These are phyloP conservation scores for Dalbergia oliveri DNA, from an alignment of 306 rosid species.

Conservation along the genomic window DNA sequence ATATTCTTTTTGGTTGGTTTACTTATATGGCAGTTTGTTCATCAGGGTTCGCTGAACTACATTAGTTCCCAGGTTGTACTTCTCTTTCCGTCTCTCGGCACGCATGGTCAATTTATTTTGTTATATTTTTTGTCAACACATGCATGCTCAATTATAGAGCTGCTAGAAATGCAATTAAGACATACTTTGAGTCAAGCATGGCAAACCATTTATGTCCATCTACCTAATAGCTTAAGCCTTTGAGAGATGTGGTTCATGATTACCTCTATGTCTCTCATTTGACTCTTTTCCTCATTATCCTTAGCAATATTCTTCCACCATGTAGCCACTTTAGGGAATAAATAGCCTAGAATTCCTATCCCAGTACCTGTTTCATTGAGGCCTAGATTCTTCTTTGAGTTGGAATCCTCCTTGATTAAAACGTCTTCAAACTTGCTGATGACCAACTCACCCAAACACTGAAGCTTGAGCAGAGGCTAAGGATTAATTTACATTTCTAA, in stretches of 20 bases:
- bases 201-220: background rate
- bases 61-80: constrained; percentile 68
- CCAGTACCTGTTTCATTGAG: background rate
- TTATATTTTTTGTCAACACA: background rate
- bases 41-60: constrained; percentile 72
- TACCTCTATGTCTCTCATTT: background rate
- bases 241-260: background rate
- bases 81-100: constrained; percentile 42
- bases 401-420: too few relatives aligned
- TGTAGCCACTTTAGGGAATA: background rate
- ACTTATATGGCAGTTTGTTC: constrained; percentile 64
- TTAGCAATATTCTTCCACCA: background rate
- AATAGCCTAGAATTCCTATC: background rate
- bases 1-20: constrained; percentile 38
- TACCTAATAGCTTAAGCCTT: background rate
- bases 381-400: too few relatives aligned
- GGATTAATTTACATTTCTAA: background rate
- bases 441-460: too few relatives aligned
- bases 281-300: background rate
- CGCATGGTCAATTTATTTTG: background rate
- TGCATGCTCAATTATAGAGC: background rate
- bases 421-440: too few relatives aligned
- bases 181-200: background rate
- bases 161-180: background rate
- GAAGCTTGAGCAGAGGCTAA: background rate